Conservation (phyloP, 2,329 filamentous ascomycete genomes). For the Penicillium sp. region DNA sequence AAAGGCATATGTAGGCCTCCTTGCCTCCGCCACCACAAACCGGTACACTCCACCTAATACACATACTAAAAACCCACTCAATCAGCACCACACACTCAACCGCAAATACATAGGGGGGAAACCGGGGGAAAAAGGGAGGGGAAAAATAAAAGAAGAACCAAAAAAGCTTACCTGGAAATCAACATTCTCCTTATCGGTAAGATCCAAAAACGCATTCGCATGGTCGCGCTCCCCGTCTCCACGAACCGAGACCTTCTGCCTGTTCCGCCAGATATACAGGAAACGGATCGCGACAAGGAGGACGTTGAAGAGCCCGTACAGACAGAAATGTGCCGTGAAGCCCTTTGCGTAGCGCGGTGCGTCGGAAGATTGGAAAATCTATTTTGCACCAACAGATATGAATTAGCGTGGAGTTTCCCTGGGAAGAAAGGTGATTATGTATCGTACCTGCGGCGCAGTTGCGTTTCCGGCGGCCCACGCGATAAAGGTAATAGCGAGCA, state of each 20-base stretch:
- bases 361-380: conserved; percentile 9
- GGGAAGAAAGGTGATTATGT: too few species aligned
- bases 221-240: background rate
- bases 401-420: too few species aligned
- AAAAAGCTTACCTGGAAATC: background rate
- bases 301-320: background rate
- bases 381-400: background rate
- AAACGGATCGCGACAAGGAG: background rate
- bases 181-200: conserved; percentile 6
- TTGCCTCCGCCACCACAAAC: background rate
- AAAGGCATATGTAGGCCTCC: too few species aligned
- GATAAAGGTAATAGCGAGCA: conserved; percentile 69
- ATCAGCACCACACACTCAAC: background rate
- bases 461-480: conserved; percentile 25
- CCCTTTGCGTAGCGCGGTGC: conserved; percentile 5
- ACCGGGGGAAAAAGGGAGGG: too few species aligned
- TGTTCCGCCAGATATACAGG: conserved; percentile 5
- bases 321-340: conserved; percentile 9
- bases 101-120: too few species aligned
- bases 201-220: conserved; percentile 10
- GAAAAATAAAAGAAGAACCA: background rate
- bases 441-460: conserved; percentile 19
- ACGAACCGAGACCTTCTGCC: background rate
- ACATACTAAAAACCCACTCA: background rate
- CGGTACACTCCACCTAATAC: background rate